A percentile compares a stretch with the other conserved stretches of the same genome.
These are phyloP conservation scores for Aegilops speltoides DNA, from an alignment of 176 grass and related monocot species.

Conservation along the genomic window DNA sequence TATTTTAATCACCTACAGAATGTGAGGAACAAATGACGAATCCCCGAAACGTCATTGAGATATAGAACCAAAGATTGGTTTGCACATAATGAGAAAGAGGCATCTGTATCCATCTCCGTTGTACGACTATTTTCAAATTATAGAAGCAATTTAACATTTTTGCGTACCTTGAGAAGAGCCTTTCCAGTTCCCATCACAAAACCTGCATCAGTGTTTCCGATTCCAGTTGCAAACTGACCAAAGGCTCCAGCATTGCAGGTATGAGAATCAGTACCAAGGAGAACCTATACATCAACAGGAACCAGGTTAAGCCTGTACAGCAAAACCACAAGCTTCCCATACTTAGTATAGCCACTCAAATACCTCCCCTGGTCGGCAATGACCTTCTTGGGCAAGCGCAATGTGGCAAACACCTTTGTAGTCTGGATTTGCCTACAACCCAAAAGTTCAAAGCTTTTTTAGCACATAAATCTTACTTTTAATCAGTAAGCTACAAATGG, in stretches of 20 bases:
- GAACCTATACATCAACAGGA: constrained; percentile 26
- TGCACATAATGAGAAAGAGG: background rate
- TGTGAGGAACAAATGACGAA: background rate
- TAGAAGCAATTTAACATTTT: background rate
- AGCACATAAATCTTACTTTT: background rate
- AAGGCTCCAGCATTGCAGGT: constrained; percentile 60
- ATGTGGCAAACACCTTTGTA: constrained; percentile 97
- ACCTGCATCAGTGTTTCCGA: too few species aligned
- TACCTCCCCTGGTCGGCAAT: constrained; percentile 94
- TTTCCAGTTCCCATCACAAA: constrained; percentile 78
- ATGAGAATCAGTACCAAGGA: constrained; percentile 72
- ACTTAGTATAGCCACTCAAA: background rate
- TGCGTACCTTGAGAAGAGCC: constrained; percentile 74
- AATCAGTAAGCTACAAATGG: background rate
- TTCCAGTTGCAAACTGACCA: too few species aligned
- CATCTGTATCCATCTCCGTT: background rate
- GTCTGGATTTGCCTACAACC: constrained; percentile 81
- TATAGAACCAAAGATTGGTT: background rate
- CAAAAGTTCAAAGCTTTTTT: background rate
- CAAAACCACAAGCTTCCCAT: background rate
- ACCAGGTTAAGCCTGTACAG: background rate
- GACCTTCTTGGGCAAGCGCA: constrained; percentile 93
- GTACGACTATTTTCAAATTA: background rate
- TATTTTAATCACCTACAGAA: background rate
- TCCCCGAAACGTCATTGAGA: background rate